Evolutionary conservation across 2,329 filamentous ascomycete genomes (phyloP), one percentile per base, ranked within the genome.

Genomic region (Knufia fluminis): DNA sequence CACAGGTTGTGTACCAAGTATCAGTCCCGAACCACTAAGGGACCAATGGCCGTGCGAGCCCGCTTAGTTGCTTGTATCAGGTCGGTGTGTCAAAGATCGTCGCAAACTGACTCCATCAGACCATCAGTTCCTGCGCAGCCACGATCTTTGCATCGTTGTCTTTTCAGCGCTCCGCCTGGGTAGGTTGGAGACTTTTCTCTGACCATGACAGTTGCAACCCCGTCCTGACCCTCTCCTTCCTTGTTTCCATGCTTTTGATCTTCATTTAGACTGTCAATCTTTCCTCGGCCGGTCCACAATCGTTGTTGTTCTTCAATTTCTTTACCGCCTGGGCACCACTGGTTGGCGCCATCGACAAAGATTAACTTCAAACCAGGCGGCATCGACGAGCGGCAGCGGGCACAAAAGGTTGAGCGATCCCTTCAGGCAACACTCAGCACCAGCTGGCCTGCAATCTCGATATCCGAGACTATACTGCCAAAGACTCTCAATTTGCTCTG

Each of bases 191-290:
- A 40, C 33, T 32, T 36, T 36, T 46, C 35, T 48, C 3, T 16
- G 12, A 48, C 33, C 45, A 28, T 19, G 35, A 39, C n/a, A 22
- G 26, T 47, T 31, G 33, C 23, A 40, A 24, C 33, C 8, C 14
- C 16, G 19, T 28, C 31, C 16, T 12, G n/a, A 19, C 17, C 20
- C 22, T 28, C 45, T 28, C 35, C 33, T 31, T 28, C 35, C 26
- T 9, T 19, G 23, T 32, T 20, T 22, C 14, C 16, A 33, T 32
- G 42, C 23, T 39, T 20, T 39, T 28, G 3, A 19, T 4, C 35
- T 40, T 48, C 22, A 14, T 39, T 48, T 28, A 40, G 23, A 48
- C 12, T 20, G n/a, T 40, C 24, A 28, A 48, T 40, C 35, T 40
- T 39, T 20, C 45, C 19, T 28, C 12, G 28, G 45, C 35, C 22